Evolutionary conservation across 805 yeast genomes (phyloP).

Genomic region (Teunomyces stri): DNA sequence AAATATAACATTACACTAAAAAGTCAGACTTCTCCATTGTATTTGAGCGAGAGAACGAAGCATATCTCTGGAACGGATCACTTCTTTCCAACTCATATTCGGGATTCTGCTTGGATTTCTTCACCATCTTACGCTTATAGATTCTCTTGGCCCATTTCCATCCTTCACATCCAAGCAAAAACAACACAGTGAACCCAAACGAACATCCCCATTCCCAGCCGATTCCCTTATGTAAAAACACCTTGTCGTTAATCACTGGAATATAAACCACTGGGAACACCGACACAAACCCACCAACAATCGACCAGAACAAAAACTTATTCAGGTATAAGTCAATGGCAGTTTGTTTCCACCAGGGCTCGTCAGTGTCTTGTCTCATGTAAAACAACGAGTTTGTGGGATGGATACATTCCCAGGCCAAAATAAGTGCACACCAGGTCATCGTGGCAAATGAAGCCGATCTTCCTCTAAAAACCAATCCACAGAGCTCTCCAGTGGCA

Average conservation of each 20-base stretch:
- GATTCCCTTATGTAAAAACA: constrained; percentile 70
- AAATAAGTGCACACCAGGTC: constrained; percentile 81
- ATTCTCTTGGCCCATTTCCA: constrained; percentile 68
- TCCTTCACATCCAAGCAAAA: constrained; percentile 58
- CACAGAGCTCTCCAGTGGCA: constrained; percentile 45
- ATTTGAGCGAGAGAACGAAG: constrained; percentile 54
- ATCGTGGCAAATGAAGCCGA: constrained; percentile 74
- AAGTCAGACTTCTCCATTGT: constrained; percentile 30
- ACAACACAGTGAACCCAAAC: constrained; percentile 55
- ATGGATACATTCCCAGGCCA: constrained; percentile 85
- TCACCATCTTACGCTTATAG: constrained; percentile 39
- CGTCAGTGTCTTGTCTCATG: constrained; percentile 63
- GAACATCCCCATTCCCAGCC: constrained; percentile 81
- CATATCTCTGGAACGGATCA: constrained; percentile 61
- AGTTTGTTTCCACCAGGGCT: constrained; percentile 56
- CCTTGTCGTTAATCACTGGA: constrained; percentile 79
- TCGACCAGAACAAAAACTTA: constrained; percentile 79
- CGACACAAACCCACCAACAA: constrained; percentile 63
- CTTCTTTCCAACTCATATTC: constrained; percentile 62
- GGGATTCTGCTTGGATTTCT: constrained; percentile 48
- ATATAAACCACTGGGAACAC: constrained; percentile 83
- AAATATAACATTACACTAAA: neutral
- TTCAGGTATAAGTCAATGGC: constrained; percentile 68
- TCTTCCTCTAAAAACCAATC: constrained; percentile 68
- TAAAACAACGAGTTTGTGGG: constrained; percentile 65